phyloP scores from a whole-genome alignment of 768 basidiomycete species.

The Lactarius tabidus region DNA sequence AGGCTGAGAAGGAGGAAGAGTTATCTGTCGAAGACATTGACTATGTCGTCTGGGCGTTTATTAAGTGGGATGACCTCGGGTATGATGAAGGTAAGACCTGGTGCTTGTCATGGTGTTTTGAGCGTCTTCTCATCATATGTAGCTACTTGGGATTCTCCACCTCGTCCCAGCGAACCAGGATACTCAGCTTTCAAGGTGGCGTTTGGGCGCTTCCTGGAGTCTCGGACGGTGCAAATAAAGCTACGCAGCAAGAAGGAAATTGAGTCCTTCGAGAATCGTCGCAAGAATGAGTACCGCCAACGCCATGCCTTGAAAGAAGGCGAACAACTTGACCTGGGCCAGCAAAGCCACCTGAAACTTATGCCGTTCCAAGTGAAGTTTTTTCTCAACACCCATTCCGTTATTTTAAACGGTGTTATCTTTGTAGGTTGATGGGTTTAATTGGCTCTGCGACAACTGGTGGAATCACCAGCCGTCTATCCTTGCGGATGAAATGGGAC shows the following conservation, averaged over 20 bases:
- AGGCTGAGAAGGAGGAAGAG: constrained; percentile 38
- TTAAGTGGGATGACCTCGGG: constrained; percentile 93
- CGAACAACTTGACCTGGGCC: constrained; percentile 61
- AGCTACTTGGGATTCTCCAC: constrained; percentile 96
- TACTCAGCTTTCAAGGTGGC: constrained; percentile 66
- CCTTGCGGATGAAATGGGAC: constrained; percentile 96
- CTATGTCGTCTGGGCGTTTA: constrained; percentile 73
- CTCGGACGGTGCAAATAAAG: constrained; percentile 58
- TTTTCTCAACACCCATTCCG: neutral
- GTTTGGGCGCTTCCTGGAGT: constrained; percentile 59
- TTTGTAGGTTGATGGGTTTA: constrained; percentile 67
- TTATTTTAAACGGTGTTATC: neutral
- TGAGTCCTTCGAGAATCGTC: constrained; percentile 48
- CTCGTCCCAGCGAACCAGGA: constrained; percentile 49
- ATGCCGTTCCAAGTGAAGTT: constrained; percentile 81
- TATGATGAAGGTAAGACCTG: constrained; percentile 78
- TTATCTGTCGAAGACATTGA: constrained; percentile 50
- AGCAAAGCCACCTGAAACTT: constrained; percentile 56
- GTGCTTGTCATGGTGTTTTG: constrained; percentile 5
- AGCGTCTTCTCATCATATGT: constrained; percentile 3
- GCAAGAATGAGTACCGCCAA: constrained; percentile 50
- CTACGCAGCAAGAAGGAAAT: constrained; percentile 42
- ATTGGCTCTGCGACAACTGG: constrained; percentile 87
- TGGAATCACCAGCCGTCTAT: constrained; percentile 82
- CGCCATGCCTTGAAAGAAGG: constrained; percentile 39